Evolutionary conservation across 257 asterid genomes (phyloP), one percentile per base, ranked within the genome.

Genomic region (Nicotiana knightiana): DNA sequence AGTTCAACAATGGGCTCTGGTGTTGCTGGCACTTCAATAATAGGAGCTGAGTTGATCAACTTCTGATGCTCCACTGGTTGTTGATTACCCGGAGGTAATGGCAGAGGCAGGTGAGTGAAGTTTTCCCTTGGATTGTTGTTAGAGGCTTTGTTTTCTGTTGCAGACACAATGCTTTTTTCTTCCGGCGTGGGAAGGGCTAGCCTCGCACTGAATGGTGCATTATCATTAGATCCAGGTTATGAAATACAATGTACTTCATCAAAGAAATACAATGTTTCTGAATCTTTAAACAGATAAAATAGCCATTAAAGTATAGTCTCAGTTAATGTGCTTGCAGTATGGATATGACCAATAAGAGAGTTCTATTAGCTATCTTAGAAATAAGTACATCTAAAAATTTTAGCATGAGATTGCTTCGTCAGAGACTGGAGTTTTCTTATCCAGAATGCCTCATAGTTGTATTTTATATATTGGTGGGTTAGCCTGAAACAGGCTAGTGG

Each of bases 141-240:
- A 63, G 90, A 86, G 79, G 82, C 67, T 87, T 80, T 86, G 66
- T 87, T 83, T 87, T 86, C 91, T 82, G 89, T 79, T 81, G 90
- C 89, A 80, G 80, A 51, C 80, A 89, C 85, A 9, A 91, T 87
- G 87, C 91, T 89, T 85, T 90, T 91, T 61, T 92, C 97, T 81
- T 87, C 97, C 16, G 97, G 93, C 77, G 94, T 94, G 81, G 99
- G 99, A 82, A 96, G 97, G 67, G 97, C 86, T 86, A 96, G 94
- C 85, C 99, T 90, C 59, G 97, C 97, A 83, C 99, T 96, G 92
- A 89, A 86, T 71, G 79, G 39, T 79, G 21, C 84, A 86, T 73
- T 85, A 86, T 79, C 48, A 78, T 73, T 70, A 85, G 86, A 82
- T 58, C 37, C 76, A 85, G 58, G 59, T 83, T 75, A 79, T 84